A percentile compares a stretch with the other conserved stretches of the same genome.
Evolutionary conservation across 2,329 filamentous ascomycete genomes (phyloP).

Genomic region (Pseudohalonectria lignicola): DNA sequence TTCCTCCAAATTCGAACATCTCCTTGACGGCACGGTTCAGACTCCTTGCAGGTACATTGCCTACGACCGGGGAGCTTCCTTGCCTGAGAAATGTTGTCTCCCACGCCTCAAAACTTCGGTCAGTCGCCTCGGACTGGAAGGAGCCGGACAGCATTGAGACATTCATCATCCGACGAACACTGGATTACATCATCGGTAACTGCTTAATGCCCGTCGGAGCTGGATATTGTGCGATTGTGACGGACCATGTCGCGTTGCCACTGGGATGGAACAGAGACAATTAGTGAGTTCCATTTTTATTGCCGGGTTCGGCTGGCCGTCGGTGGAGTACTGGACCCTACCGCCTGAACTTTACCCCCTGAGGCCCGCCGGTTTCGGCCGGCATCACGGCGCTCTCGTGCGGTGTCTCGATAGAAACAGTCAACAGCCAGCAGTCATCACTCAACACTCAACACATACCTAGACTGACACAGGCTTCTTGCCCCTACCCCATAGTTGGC

Average conservation of each 20-base stretch:
- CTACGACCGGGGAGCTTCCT: neutral
- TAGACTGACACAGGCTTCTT: no score
- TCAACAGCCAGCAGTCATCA: no score
- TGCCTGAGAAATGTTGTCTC: neutral
- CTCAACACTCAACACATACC: no score
- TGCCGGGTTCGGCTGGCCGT: no score
- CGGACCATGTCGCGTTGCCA: conserved; percentile 11
- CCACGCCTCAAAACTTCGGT: neutral
- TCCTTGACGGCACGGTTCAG: conserved; percentile 2
- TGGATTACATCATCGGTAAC: conserved; percentile 10
- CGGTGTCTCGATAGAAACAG: no score
- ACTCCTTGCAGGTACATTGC: neutral
- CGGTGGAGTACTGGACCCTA: no score
- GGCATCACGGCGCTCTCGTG: no score
- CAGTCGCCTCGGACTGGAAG: neutral
- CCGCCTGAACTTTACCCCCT: no score
- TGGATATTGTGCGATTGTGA: conserved; percentile 4
- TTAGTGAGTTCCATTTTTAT: conserved; percentile 3
- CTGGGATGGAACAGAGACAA: conserved; percentile 13
- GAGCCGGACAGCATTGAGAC: conserved; percentile 4
- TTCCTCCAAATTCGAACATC: neutral
- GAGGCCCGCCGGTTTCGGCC: no score
- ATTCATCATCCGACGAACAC: conserved; percentile 8
- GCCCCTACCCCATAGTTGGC: conserved; percentile 5
- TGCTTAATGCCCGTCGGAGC: conserved; percentile 6